A percentile compares a stretch with the other conserved stretches of the same genome.
Conservation (phyloP, 164 flowering plant genomes). For the Aristolochia fimbriata region DNA sequence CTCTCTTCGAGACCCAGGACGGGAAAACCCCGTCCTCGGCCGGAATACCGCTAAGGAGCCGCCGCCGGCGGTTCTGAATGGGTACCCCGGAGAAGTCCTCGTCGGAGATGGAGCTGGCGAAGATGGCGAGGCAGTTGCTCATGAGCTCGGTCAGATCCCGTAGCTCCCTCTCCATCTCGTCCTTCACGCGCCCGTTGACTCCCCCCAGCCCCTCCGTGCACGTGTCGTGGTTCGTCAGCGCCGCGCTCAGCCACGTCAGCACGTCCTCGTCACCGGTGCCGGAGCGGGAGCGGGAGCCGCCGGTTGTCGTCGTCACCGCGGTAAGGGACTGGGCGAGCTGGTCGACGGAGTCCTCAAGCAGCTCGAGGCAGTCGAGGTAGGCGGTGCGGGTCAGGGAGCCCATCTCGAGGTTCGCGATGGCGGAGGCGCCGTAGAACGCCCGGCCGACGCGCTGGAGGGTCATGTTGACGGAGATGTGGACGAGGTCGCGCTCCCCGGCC, state of each 20-base stretch:
- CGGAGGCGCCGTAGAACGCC: constrained; percentile 48
- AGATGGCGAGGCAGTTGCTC: constrained; percentile 71
- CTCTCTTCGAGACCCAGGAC: constrained; percentile 46
- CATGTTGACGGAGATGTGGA: constrained; percentile 75
- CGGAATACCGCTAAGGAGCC: constrained; percentile 17
- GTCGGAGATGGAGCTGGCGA: constrained; percentile 29
- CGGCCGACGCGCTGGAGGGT: constrained; percentile 49
- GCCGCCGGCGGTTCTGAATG: constrained; percentile 49
- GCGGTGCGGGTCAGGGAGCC: constrained; percentile 53
- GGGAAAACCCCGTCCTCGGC: constrained; percentile 35
- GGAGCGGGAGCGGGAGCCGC: too few relatives aligned
- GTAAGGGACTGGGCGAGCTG: constrained; percentile 46
- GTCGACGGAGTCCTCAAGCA: constrained; percentile 63
- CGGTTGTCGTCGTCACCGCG: too few relatives aligned
- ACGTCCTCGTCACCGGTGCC: constrained; percentile 35
- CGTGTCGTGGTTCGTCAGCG: constrained; percentile 91
- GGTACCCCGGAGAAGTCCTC: constrained; percentile 65
- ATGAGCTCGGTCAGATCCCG: constrained; percentile 39
- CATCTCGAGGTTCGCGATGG: constrained; percentile 35
- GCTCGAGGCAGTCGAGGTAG: constrained; percentile 72
- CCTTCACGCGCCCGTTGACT: constrained; percentile 41
- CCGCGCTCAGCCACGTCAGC: constrained; percentile 88
- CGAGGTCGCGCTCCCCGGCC: constrained; percentile 62
- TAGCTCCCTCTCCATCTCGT: constrained; percentile 28
- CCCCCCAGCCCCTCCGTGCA: constrained; percentile 62